Evolutionary conservation across 2,329 filamentous ascomycete genomes (phyloP).

Genomic region (Coniella lustricola): DNA sequence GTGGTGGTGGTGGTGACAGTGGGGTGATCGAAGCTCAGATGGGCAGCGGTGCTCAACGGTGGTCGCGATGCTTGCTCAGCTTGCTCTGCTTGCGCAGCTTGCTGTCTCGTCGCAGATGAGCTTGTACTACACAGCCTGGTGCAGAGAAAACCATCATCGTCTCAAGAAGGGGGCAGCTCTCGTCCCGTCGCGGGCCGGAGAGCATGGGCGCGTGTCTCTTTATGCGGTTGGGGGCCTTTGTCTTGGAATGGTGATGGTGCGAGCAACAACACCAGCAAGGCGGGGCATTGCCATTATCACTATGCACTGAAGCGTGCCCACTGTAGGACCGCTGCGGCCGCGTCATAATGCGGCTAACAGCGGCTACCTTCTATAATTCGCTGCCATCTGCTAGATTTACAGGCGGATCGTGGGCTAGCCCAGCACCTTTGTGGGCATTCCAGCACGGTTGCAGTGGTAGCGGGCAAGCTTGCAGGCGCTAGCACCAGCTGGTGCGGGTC

Average conservation of each 20-base stretch:
- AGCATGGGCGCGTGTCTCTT: neutral
- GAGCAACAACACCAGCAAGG: too few relatives aligned
- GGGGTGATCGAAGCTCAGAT: neutral
- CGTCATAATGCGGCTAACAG: too few relatives aligned
- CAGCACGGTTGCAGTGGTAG: too few relatives aligned
- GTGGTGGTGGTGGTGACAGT: neutral
- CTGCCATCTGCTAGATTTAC: too few relatives aligned
- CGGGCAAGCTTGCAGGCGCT: neutral
- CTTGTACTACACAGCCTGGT: too few relatives aligned
- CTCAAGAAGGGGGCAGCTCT: neutral
- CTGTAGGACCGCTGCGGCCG: neutral
- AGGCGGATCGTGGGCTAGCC: too few relatives aligned
- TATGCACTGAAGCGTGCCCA: neutral
- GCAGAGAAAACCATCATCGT: neutral
- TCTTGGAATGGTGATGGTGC: neutral
- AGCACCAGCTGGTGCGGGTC: conserved; percentile 6
- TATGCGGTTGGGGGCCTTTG: neutral
- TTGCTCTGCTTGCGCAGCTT: neutral
- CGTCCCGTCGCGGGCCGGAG: neutral
- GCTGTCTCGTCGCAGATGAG: too few relatives aligned
- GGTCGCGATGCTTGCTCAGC: neutral
- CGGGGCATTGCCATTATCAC: too few relatives aligned
- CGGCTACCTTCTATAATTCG: too few relatives aligned
- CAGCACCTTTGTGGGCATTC: neutral
- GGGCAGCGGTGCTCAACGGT: neutral